Base-by-base conservation (phyloP, 768 basidiomycete species). In the Coprinopsis marcescibilis region DNA sequence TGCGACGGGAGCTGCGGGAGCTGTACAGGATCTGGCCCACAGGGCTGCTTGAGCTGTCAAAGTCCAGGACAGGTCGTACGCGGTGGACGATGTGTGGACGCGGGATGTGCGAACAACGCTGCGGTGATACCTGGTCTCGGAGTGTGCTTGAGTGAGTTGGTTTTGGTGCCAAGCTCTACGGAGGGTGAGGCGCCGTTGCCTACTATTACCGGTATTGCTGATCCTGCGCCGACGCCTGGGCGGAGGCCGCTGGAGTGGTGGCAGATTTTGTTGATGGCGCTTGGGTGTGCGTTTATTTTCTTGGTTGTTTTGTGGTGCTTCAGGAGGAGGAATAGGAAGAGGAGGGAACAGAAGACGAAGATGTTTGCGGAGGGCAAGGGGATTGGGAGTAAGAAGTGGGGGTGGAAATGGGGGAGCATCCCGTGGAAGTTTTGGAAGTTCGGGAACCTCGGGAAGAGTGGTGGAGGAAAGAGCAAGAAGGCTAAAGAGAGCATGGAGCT, bases 201-300 rank as follows among this genome's bases (percentile, higher is more conserved):
- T 21, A 64, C 73, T 13, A 64, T 83, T 48, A 73, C 82, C 2
- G 83, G 84, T 26, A 60, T 83, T 50, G 59, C 70, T 3, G 52
- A 60, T 73, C 57, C 89, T 51, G 78, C 76, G 1, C 55, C 62
- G 23, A 55, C 56, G 49, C 43, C 56, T 8, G 56, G 68, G 65
- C 19, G 43, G 77, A 70, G 2, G 19, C 7, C 55, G 71, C 68
- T 89, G 2, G 63, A 72, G 49, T 91, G 89, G 89, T 90, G 89
- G 88, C 73, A 91, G 64, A 89, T 90, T 52, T 68, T 91, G 30
- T 76, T 90, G 52, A 89, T 90, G 85, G 72, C 80, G 1, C 78
- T 90, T 25, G 86, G 87, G 10, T 86, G 83, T 60, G 83, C 81
- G 11, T 85, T 90, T 64, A 82, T 91, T 63, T 82, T 88, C 60